Evolutionary conservation across 1,284 basidiomycete genomes (phyloP), one percentile per base, ranked within the genome.

Genomic region (Microbotryum silenes-acaulis): DNA sequence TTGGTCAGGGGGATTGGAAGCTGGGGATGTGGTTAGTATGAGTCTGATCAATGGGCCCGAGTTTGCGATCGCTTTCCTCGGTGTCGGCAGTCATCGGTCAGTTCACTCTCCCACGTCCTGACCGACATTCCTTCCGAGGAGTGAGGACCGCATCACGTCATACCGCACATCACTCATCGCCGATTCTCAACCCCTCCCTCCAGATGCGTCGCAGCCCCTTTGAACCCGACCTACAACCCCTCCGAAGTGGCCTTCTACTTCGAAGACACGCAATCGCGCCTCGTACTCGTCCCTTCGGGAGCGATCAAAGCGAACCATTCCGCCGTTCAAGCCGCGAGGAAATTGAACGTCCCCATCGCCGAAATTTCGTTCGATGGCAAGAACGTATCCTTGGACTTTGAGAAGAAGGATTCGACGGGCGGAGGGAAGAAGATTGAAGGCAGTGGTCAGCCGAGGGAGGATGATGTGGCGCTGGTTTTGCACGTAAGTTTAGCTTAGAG

Each of bases 381-480:
- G 21, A 21, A 10, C 12, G 51, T 61, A 16, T 25, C 12, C 4
- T 14, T 59, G 16, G 4, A 25, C 14, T 59, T 59, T 29, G 47
- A 27, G 27, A 6, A 27, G 27, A 27, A 27, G 6, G 4, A 6
- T 27, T 27, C 4, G 5, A 3, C 27, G 27, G 27, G 27, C 5
- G 5, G 27, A 27, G 27, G 27, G 4, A 27, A 27, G 27, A 49
- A 51, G 14, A 44, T 65, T 31, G 52, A 62, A 37, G 55, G 52
- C n/a, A 65, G 63, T 52, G 65, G 62, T 57, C 50, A 64, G 60
- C 57, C 68, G n/a, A n/a, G 65, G 42, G 74, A 81, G 23, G 70
- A 77, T 51, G 81, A 82, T 72, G 76, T 79, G 27, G 81, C 82
- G 4, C 76, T 86, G 9, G 80, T 86, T 16, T 75, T 86, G 25